Percentiles rank a stretch among this genome's conserved stretches.
phyloP scores from a whole-genome alignment of 371 early-diverging fungal genomes.

The Mortierella sp. region DNA sequence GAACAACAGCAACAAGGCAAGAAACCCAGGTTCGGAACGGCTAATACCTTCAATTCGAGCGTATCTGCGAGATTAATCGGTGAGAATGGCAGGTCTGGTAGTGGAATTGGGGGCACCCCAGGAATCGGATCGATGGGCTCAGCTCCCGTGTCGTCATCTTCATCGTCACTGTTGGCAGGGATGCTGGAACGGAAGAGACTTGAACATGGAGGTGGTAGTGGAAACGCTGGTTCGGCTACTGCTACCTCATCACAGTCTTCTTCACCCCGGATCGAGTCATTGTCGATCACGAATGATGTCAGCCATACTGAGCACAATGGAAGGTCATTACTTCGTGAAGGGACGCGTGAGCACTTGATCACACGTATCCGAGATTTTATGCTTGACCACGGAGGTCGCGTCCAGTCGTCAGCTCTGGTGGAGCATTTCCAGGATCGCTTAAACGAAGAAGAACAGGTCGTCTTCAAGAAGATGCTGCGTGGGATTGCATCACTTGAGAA shows the following conservation, averaged over 20 bases:
- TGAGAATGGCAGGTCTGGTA: too few species aligned
- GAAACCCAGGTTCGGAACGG: slow-evolving; percentile 60
- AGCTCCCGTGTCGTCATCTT: slow-evolving; percentile 9
- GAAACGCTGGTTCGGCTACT: neutral
- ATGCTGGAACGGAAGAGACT: slow-evolving; percentile 61
- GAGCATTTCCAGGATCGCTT: slow-evolving; percentile 57
- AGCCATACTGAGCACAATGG: slow-evolving; percentile 8
- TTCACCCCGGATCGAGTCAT: neutral
- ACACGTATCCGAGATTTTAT: slow-evolving; percentile 66
- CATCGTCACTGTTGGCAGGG: slow-evolving; percentile 55
- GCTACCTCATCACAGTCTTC: slow-evolving; percentile 9
- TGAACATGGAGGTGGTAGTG: slow-evolving; percentile 23
- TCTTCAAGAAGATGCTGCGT: slow-evolving; percentile 75
- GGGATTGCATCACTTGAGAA: slow-evolving; percentile 68
- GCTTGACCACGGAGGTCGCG: slow-evolving; percentile 57
- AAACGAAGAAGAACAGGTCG: slow-evolving; percentile 58
- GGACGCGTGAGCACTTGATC: slow-evolving; percentile 57
- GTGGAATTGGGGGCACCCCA: slow-evolving; percentile 18
- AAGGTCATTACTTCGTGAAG: slow-evolving; percentile 26
- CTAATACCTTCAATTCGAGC: slow-evolving; percentile 37
- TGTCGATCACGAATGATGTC: neutral
- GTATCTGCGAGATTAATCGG: slow-evolving; percentile 11
- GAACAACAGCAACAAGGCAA: slow-evolving; percentile 33
- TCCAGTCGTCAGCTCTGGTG: slow-evolving; percentile 62
- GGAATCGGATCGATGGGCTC: slow-evolving; percentile 12